Evolutionary conservation across 75 land plant species (phyloP).

Genomic region (Azolla pinnata): DNA sequence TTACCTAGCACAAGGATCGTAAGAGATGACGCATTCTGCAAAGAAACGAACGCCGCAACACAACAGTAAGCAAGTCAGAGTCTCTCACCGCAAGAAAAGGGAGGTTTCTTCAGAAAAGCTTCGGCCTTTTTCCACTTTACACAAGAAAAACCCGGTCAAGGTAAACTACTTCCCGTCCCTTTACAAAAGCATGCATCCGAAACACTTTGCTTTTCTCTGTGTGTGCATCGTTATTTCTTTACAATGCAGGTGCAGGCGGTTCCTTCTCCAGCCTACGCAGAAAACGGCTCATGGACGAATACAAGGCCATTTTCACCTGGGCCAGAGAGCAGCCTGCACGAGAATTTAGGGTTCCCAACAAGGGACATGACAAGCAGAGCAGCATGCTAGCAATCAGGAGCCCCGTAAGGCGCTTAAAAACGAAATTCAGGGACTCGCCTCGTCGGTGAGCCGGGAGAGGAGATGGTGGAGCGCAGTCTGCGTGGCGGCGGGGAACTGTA

Average conservation of each 20-base stretch:
- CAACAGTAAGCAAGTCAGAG: background rate
- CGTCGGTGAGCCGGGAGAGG: slow-evolving; percentile 57
- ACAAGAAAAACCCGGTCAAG: background rate
- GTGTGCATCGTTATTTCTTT: too few relatives aligned
- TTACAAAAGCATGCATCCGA: too few relatives aligned
- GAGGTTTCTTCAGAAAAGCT: background rate
- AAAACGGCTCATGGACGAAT: too few relatives aligned
- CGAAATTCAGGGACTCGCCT: slow-evolving; percentile 32
- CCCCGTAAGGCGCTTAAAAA: background rate
- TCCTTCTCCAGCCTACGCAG: too few relatives aligned
- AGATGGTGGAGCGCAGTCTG: slow-evolving; percentile 60
- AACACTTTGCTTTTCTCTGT: too few relatives aligned
- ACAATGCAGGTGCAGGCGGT: too few relatives aligned
- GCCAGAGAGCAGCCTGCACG: too few relatives aligned
- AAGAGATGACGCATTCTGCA: slow-evolving; percentile 60
- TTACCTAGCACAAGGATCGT: slow-evolving; percentile 94
- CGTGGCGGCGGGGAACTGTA: slow-evolving; percentile 80
- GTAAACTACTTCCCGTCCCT: background rate
- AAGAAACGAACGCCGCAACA: background rate
- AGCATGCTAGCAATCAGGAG: background rate
- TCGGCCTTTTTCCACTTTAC: background rate
- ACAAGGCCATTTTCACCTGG: too few relatives aligned
- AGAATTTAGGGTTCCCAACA: background rate
- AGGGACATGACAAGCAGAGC: background rate
- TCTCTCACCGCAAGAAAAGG: background rate